A percentile compares a stretch with the other conserved stretches of the same genome.
These are phyloP conservation scores for Lecanicillium sp. DNA, from an alignment of 2,329 filamentous ascomycete genomes.

Conservation along the genomic window DNA sequence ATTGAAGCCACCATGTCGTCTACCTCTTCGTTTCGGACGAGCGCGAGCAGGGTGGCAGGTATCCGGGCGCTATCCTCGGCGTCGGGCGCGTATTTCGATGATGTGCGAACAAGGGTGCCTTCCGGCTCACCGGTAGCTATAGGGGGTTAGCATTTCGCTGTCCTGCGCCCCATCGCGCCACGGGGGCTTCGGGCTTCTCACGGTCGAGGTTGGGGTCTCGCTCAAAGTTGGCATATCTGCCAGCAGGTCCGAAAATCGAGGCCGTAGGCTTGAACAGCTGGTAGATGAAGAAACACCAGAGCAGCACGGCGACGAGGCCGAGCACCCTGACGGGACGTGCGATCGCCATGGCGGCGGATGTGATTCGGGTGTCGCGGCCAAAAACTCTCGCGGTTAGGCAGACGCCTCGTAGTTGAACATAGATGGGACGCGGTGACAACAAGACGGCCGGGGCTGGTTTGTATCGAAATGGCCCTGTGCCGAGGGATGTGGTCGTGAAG, in stretches of 20 bases:
- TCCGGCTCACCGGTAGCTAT: constrained; percentile 78
- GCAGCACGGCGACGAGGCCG: constrained; percentile 60
- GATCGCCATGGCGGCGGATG: constrained; percentile 61
- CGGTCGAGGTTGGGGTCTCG: constrained; percentile 83
- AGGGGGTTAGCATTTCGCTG: constrained; percentile 16
- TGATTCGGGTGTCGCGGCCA: not conserved
- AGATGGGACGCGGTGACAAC: not conserved
- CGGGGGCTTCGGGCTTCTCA: constrained; percentile 39
- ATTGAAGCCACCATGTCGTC: constrained; percentile 81
- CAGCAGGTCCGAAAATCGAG: constrained; percentile 35
- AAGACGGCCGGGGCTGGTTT: not conserved
- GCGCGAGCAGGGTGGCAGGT: constrained; percentile 84
- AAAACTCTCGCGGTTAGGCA: not conserved
- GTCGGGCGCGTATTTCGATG: constrained; percentile 71
- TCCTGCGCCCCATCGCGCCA: not conserved
- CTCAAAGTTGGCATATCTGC: constrained; percentile 52
- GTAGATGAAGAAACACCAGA: constrained; percentile 75
- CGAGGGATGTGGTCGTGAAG: not conserved
- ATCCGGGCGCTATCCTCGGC: constrained; percentile 74
- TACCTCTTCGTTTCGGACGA: constrained; percentile 90
- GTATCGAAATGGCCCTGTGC: too few species aligned
- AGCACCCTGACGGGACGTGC: constrained; percentile 79
- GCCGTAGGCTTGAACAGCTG: constrained; percentile 60
- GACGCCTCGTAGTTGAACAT: constrained; percentile 10
- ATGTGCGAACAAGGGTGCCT: constrained; percentile 66